Evolutionary conservation across 23 red algal genomes (phyloP).

Genomic region (Cyanidiococcus yangmingshanensis): DNA sequence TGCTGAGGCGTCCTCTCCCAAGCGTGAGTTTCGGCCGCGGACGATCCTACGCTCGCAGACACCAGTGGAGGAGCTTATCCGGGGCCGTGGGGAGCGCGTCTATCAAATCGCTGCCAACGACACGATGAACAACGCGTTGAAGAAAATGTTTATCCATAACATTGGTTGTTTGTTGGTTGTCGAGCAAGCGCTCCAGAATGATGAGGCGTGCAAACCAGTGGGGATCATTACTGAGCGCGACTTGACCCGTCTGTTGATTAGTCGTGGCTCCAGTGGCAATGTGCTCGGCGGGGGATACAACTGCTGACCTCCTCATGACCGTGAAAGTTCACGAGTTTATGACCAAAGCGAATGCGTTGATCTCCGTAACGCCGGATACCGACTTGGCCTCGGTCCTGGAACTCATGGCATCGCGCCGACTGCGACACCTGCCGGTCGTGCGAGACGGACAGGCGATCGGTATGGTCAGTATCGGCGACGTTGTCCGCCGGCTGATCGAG

Average conservation of each 20-base stretch:
- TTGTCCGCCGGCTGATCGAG: conserved; percentile 66
- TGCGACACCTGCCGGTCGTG: conserved; percentile 86
- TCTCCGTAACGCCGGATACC: conserved; percentile 47
- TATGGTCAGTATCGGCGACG: conserved; percentile 84
- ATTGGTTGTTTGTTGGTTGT: conserved; percentile 79
- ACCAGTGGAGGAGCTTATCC: conserved; percentile 46
- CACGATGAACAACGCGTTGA: conserved; percentile 59
- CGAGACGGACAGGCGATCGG: conserved; percentile 44
- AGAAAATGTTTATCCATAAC: conserved; percentile 87
- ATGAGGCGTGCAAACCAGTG: conserved; percentile 41
- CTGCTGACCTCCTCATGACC: background rate
- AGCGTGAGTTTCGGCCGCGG: background rate
- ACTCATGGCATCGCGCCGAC: conserved; percentile 57
- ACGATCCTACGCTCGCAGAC: conserved; percentile 5
- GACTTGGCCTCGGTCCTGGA: conserved; percentile 62
- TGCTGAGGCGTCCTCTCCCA: background rate
- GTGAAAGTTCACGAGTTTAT: conserved; percentile 68
- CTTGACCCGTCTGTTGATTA: conserved; percentile 22
- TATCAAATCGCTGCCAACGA: conserved; percentile 52
- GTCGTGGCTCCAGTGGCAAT: background rate
- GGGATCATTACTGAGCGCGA: conserved; percentile 88
- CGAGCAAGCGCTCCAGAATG: conserved; percentile 24
- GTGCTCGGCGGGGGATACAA: background rate
- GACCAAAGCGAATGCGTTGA: conserved; percentile 55
- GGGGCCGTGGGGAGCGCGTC: conserved; percentile 54